Conservation (phyloP, 805 yeast species). For the Wickerhamomyces hampshirensis region DNA sequence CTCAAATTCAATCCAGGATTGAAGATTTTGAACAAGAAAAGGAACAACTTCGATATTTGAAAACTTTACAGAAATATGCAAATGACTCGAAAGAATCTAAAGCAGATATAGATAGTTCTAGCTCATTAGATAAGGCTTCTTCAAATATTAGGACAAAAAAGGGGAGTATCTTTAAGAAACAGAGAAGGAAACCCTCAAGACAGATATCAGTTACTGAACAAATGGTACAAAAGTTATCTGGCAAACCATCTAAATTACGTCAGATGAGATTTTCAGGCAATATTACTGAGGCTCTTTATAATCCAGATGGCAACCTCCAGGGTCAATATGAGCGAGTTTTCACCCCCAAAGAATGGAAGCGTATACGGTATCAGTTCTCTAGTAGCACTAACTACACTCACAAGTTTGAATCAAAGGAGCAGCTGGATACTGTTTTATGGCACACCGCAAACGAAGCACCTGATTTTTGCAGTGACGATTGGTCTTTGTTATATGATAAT, state of each 20-base stretch:
- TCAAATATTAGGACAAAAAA: neutral
- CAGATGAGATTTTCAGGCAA: neutral
- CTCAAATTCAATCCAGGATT: neutral
- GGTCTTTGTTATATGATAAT: neutral
- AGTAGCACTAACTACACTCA: neutral
- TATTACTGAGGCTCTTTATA: neutral
- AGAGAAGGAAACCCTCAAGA: neutral
- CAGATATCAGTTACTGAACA: neutral
- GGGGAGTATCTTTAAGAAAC: neutral
- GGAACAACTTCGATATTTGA: too few relatives aligned
- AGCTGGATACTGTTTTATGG: too few relatives aligned
- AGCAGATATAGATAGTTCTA: neutral
- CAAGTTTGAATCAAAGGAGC: too few relatives aligned
- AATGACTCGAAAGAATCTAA: too few relatives aligned
- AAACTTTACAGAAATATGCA: too few relatives aligned
- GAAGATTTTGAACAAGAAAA: neutral
- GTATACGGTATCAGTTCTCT: neutral
- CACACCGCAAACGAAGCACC: neutral
- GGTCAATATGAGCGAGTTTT: neutral
- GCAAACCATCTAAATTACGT: neutral
- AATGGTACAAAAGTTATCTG: neutral
- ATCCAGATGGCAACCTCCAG: neutral
- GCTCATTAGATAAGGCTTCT: neutral
- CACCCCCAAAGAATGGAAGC: neutral
- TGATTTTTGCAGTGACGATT: neutral